Evolutionary conservation across 805 yeast species (phyloP), one percentile per base, ranked within the genome.

Genomic region (Isabelozyma rhagii): DNA sequence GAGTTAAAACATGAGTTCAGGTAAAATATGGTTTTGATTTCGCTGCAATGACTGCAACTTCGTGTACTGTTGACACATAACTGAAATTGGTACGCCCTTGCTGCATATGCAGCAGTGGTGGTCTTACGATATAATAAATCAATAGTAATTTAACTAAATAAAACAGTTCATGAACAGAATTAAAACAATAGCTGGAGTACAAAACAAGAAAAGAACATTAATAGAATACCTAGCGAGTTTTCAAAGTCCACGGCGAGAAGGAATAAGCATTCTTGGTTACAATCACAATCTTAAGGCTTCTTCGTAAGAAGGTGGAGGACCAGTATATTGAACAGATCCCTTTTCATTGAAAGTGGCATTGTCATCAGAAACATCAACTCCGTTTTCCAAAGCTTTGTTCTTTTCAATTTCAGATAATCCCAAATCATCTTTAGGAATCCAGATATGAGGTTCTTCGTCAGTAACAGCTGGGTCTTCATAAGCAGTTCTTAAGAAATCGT

Each of bases 261-360:
- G 10, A 39, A 4, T 39, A 5, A 39, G 14, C 41, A 39, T 11
- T 39, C 11, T 31, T 31, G n/a, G 36, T 10, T 10, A 8, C n/a
- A 15, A 46, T 55, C 62, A 75, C 36, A 68, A 61, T 52, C 66
- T 73, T 51, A 77, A 60, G 38, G 75, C 73, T 56, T 74, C 79
- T 58, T 81, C 85, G 62, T 81, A 87, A 45, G 80, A 80, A 4
- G 94, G 94, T 46, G 94, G 94, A 47, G 82, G 80, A 39, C 86
- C 89, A 27, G 79, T 71, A 57, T 75, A 83, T 6, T 62, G 64
- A 17, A 79, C 66, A 47, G 72, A 72, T 41, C 83, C 84, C 70
- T 83, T 81, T 43, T 82, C 89, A 55, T 82, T 76, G 53, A 74
- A 78, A 5, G 67, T 63, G 5, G 94, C 84, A 56, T 80, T 74